Conservation (phyloP, 768 basidiomycete species). For the Basidioascus undulatus region DNA sequence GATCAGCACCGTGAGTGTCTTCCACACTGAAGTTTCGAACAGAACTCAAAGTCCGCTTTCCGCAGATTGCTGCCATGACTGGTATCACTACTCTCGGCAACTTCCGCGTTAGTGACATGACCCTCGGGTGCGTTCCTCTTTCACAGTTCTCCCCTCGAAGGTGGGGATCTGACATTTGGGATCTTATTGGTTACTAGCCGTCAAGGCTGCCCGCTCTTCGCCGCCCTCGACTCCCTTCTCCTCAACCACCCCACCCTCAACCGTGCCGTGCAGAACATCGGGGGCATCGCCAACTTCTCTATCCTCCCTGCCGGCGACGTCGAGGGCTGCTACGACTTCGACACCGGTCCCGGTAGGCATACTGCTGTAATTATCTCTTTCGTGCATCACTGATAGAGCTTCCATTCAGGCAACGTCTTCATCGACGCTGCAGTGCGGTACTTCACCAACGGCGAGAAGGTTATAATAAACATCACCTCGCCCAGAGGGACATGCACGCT, state of each 20-base stretch:
- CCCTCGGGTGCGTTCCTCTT: no score
- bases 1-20: background rate
- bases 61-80: background rate
- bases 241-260: background rate
- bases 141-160: no score
- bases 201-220: background rate
- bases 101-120: background rate
- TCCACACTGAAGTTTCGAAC: no score
- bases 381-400: no score
- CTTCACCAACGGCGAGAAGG: constrained; percentile 1
- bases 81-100: background rate
- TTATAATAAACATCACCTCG: no score
- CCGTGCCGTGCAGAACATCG: background rate
- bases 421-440: constrained; percentile 1
- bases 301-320: background rate
- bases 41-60: no score
- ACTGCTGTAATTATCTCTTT: no score
- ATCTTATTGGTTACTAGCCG: no score
- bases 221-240: background rate
- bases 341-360: background rate
- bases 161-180: no score
- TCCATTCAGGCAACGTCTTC: constrained; percentile 1
- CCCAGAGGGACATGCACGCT: no score
- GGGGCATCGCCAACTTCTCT: background rate
- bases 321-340: background rate